Evolutionary conservation across 495 filamentous ascomycete genomes (phyloP).

Genomic region (Clavariopsis aquatica): DNA sequence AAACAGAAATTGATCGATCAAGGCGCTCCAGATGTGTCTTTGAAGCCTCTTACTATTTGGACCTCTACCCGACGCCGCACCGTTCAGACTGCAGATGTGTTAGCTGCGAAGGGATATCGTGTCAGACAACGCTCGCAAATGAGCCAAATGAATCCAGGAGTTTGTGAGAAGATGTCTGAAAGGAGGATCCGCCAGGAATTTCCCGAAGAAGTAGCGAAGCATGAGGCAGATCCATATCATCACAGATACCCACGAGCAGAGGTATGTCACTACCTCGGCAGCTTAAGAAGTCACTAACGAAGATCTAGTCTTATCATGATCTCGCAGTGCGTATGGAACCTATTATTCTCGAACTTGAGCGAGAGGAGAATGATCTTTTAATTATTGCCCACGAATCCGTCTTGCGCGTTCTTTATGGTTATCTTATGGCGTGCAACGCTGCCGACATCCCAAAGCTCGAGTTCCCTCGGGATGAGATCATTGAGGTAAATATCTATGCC

Average conservation of each 20-base stretch:
- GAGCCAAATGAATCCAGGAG: constrained; percentile 94
- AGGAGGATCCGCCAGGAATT: constrained; percentile 74
- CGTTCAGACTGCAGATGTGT: constrained; percentile 82
- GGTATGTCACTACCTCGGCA: constrained; percentile 52
- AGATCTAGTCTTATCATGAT: constrained; percentile 87
- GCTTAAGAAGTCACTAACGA: constrained; percentile 16
- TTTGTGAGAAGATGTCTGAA: constrained; percentile 89
- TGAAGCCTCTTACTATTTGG: constrained; percentile 88
- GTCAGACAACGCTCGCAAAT: constrained; percentile 91
- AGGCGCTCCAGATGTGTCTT: constrained; percentile 63
- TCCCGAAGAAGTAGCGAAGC: constrained; percentile 87
- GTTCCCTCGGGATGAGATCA: constrained; percentile 95
- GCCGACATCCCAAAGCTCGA: constrained; percentile 89
- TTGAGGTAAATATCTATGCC: constrained; percentile 62
- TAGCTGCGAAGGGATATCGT: constrained; percentile 75
- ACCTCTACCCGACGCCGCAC: constrained; percentile 88
- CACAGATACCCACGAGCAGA: constrained; percentile 95
- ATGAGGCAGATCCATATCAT: constrained; percentile 94
- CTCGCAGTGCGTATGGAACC: constrained; percentile 97
- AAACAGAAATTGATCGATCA: constrained; percentile 65
- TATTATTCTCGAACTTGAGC: constrained; percentile 95
- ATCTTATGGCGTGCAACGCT: constrained; percentile 98
- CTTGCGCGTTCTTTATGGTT: constrained; percentile 92
- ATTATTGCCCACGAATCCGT: constrained; percentile 99
- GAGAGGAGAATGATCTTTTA: constrained; percentile 93